Conservation (phyloP, 129 eudicot species). For the Saposhnikovia divaricata region DNA sequence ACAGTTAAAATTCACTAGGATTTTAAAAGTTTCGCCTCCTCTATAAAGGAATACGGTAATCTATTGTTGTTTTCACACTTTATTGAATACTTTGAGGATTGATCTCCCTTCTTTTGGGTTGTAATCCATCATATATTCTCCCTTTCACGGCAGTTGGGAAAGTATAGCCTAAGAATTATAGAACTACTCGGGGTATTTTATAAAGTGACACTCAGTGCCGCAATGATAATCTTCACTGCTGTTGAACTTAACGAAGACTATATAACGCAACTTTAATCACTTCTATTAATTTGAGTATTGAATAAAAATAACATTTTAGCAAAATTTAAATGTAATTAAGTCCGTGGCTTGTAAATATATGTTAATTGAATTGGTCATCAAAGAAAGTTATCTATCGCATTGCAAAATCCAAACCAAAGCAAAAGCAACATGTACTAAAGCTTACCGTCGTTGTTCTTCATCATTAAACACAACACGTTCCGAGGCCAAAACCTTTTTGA, state of each 20-base stretch:
- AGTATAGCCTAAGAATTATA: too few relatives aligned
- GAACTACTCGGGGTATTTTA: too few relatives aligned
- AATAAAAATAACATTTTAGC: neutral
- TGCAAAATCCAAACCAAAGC: slow-evolving; percentile 1
- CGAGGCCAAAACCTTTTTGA: slow-evolving; percentile 38
- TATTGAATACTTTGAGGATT: too few relatives aligned
- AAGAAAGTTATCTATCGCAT: neutral
- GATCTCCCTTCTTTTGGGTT: too few relatives aligned
- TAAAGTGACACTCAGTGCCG: neutral
- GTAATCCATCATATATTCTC: too few relatives aligned
- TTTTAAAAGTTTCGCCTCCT: too few relatives aligned
- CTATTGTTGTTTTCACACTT: too few relatives aligned
- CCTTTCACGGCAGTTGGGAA: too few relatives aligned
- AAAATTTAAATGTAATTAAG: neutral
- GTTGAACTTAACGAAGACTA: neutral
- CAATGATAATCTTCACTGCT: neutral
- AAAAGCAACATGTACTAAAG: neutral
- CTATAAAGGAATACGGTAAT: too few relatives aligned
- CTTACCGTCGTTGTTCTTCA: slow-evolving; percentile 90
- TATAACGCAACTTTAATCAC: neutral
- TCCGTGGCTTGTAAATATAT: neutral
- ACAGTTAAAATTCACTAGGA: too few relatives aligned
- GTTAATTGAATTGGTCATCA: neutral
- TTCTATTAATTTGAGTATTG: neutral
- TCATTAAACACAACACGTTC: slow-evolving; percentile 84